Percentiles rank a stretch among this genome's conserved stretches.
These are phyloP conservation scores for Sutorius australiensis DNA, from an alignment of 768 basidiomycete genomes.

Conservation along the genomic window DNA sequence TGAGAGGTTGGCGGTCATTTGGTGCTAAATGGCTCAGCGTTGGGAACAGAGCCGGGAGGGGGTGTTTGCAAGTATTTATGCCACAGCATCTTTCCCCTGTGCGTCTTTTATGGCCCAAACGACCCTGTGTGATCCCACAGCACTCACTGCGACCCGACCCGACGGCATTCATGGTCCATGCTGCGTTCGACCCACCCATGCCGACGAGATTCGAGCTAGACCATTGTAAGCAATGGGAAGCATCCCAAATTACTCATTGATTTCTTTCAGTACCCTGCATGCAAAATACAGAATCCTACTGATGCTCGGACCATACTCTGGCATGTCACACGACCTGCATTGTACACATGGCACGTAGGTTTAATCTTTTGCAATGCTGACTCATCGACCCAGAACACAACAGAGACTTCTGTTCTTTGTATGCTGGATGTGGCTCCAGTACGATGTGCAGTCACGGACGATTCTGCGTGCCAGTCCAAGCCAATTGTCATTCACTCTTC, in stretches of 20 bases:
- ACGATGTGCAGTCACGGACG: not conserved
- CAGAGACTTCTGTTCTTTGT: too few relatives aligned
- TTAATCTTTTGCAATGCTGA: not conserved
- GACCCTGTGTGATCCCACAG: not conserved
- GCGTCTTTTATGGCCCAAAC: constrained; percentile 6
- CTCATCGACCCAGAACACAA: not conserved
- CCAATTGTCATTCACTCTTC: not conserved
- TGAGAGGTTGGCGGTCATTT: constrained; percentile 10
- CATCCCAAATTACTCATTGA: not conserved
- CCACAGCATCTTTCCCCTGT: not conserved
- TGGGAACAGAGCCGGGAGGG: not conserved
- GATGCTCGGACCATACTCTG: not conserved
- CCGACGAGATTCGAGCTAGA: not conserved
- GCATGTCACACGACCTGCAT: constrained; percentile 18
- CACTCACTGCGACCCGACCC: constrained; percentile 10
- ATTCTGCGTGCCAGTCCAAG: not conserved
- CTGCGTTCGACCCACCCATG: not conserved
- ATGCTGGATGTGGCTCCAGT: not conserved
- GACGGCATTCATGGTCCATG: too few relatives aligned
- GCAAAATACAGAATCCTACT: not conserved
- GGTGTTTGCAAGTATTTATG: constrained; percentile 20
- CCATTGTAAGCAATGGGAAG: not conserved
- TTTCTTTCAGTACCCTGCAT: not conserved
- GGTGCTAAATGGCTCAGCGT: not conserved
- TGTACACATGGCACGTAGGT: not conserved